Evolutionary conservation across 2,329 filamentous ascomycete species (phyloP).

Genomic region (Helminthosporium solani): DNA sequence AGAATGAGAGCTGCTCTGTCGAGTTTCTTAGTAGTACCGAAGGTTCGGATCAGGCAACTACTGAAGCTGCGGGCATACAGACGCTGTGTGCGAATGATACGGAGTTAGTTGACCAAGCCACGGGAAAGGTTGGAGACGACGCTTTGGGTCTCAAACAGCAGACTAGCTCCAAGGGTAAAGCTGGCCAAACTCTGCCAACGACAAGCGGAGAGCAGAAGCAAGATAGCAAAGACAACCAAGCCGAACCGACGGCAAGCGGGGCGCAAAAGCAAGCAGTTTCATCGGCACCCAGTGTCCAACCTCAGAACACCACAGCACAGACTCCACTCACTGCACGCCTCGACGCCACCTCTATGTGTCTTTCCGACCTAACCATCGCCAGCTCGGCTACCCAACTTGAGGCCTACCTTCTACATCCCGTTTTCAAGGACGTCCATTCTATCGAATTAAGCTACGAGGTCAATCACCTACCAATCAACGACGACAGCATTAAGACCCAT

Average conservation of each 20-base stretch:
- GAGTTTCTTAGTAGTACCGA: neutral
- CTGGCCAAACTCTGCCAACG: neutral
- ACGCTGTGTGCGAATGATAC: too few species aligned
- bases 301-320: neutral
- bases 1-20: neutral
- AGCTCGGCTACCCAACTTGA: constrained; percentile 12
- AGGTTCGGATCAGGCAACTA: neutral
- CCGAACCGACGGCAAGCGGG: neutral
- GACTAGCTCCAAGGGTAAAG: too few species aligned
- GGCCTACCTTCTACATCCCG: constrained; percentile 18
- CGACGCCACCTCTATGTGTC: neutral
- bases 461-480: constrained; percentile 14
- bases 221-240: neutral
- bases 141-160: too few species aligned
- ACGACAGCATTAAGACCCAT: constrained; percentile 9
- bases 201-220: neutral
- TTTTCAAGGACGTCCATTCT: constrained; percentile 1
- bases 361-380: neutral
- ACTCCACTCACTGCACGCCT: neutral
- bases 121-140: too few species aligned
- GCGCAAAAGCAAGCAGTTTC: too few species aligned
- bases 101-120: too few species aligned
- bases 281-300: too few species aligned
- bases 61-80: too few species aligned
- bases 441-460: constrained; percentile 12